Conservation (phyloP, 2,329 filamentous ascomycete genomes). For the Exophiala viscosa region DNA sequence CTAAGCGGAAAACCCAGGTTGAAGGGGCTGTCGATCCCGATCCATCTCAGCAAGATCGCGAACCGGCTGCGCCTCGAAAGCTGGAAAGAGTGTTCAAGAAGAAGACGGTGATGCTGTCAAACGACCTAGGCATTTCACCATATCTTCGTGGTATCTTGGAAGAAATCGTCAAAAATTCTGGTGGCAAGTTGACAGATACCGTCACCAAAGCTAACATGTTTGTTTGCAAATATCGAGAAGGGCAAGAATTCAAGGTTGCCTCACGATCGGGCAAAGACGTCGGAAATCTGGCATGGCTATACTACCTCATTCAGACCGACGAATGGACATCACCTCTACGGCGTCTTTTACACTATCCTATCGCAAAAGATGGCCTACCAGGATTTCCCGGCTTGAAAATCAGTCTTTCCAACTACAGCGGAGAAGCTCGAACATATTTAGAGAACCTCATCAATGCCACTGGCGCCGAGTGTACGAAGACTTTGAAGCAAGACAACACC, state of each 20-base stretch:
- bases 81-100: constrained; percentile 69
- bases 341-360: constrained; percentile 83
- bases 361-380: constrained; percentile 71
- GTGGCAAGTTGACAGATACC: constrained; percentile 63
- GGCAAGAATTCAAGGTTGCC: constrained; percentile 70
- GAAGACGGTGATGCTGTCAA: constrained; percentile 72
- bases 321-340: constrained; percentile 81
- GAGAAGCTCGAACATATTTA: constrained; percentile 86
- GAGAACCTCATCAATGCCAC: constrained; percentile 84
- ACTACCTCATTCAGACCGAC: constrained; percentile 83
- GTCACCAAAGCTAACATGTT: constrained; percentile 74
- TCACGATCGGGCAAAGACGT: constrained; percentile 76
- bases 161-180: constrained; percentile 66
- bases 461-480: constrained; percentile 88
- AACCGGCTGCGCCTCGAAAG: constrained; percentile 36
- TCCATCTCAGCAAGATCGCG: constrained; percentile 21
- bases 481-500: constrained; percentile 91
- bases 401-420: constrained; percentile 93
- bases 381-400: constrained; percentile 75
- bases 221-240: constrained; percentile 82
- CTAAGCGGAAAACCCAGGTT: constrained; percentile 58
- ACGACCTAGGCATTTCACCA: constrained; percentile 67
- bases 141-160: constrained; percentile 65
- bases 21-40: constrained; percentile 60
- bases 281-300: constrained; percentile 91